Evolutionary conservation across 192 early-diverging fungal genomes (phyloP).

Genomic region (Backusella westeae): DNA sequence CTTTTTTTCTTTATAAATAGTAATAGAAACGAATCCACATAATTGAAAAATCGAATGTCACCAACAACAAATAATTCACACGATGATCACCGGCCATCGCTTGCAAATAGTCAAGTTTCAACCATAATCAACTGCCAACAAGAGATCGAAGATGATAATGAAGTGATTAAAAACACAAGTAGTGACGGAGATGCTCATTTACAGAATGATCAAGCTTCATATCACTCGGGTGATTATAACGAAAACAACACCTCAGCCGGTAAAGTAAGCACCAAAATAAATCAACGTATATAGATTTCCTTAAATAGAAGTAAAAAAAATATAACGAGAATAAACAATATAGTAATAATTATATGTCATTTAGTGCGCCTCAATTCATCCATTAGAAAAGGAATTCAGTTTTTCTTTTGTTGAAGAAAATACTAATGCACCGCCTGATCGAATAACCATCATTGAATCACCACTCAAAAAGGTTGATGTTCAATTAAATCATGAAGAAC

Average conservation of each 20-base stretch:
- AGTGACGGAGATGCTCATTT: background rate
- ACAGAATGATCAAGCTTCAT: background rate
- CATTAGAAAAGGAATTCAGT: background rate
- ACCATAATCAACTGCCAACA: background rate
- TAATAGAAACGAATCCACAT: background rate
- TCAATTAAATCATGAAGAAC: background rate
- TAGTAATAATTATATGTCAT: background rate
- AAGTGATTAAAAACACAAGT: background rate
- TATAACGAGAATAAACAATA: background rate
- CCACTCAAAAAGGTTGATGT: background rate
- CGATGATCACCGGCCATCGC: background rate
- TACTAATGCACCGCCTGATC: background rate
- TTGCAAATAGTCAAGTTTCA: constrained; percentile 3
- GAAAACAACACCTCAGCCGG: background rate
- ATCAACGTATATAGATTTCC: background rate
- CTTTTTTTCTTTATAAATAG: background rate
- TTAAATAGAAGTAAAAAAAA: background rate
- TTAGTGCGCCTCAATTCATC: background rate
- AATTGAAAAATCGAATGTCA: background rate
- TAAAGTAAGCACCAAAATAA: background rate
- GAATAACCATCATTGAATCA: background rate
- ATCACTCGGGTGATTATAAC: background rate
- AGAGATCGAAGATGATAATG: background rate
- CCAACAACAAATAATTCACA: background rate
- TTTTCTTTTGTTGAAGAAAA: background rate